phyloP scores from a whole-genome alignment of 345 rosid species.

The Rhodamnia argentea region DNA sequence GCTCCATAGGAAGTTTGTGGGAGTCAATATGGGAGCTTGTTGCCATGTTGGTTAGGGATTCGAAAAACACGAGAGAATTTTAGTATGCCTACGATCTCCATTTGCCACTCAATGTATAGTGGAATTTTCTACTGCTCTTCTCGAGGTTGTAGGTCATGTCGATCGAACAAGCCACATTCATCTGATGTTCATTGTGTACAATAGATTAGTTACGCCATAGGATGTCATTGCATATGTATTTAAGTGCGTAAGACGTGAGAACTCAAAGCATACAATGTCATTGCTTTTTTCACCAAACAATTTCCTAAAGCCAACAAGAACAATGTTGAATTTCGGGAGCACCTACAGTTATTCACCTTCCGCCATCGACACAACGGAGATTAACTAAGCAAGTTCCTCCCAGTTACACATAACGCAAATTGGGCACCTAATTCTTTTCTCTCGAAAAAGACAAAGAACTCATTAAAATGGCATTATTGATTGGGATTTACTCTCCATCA shows the following conservation, averaged over 20 bases:
- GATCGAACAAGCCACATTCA: background rate
- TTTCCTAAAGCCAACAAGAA: background rate
- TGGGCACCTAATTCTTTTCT: background rate
- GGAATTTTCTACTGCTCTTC: background rate
- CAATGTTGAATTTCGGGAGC: background rate
- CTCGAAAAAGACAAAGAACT: background rate
- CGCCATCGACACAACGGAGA: background rate
- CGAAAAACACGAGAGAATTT: background rate
- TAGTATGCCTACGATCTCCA: background rate
- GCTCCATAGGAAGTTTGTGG: background rate
- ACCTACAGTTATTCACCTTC: background rate
- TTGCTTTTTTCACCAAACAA: background rate
- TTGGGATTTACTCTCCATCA: background rate
- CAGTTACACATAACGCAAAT: background rate
- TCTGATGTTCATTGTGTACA: background rate
- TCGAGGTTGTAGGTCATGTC: background rate
- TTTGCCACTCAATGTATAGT: background rate
- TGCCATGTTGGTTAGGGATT: background rate
- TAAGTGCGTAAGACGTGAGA: background rate
- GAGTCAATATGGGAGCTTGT: background rate
- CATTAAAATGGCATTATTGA: background rate
- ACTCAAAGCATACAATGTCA: background rate
- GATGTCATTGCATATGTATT: background rate
- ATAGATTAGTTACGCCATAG: background rate
- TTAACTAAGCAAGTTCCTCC: background rate